Conservation (phyloP, 345 rosid genomes). For the Populus deltoides region DNA sequence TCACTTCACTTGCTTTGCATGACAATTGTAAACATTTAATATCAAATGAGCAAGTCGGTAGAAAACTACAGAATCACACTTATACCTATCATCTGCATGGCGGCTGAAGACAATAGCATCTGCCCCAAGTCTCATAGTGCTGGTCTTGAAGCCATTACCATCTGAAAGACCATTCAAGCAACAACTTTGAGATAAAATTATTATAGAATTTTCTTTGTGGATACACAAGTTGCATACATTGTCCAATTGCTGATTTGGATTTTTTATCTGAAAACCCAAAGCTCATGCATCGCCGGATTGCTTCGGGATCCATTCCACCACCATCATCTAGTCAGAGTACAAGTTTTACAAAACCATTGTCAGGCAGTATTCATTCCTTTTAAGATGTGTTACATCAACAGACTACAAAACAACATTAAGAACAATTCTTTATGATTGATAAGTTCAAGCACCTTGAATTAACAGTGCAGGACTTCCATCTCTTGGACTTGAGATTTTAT, state of each 20-base stretch:
- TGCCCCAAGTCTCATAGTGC: conserved; percentile 96
- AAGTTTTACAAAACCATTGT: conserved; percentile 2
- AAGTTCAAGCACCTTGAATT: conserved; percentile 57
- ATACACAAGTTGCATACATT: conserved; percentile 46
- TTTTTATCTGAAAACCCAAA: conserved; percentile 93
- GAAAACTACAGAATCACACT: conserved; percentile 6
- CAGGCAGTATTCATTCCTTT: conserved; percentile 4
- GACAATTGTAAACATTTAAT: neutral
- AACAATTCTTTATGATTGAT: too few species aligned
- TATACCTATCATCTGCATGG: conserved; percentile 56
- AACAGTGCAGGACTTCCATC: conserved; percentile 65
- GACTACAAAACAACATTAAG: neutral
- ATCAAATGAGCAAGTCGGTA: neutral
- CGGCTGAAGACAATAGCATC: conserved; percentile 89
- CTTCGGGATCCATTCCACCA: conserved; percentile 92
- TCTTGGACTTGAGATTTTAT: conserved; percentile 70
- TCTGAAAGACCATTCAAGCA: conserved; percentile 51
- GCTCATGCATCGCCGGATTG: conserved; percentile 82
- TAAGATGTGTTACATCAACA: conserved; percentile 6
- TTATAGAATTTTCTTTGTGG: conserved; percentile 14
- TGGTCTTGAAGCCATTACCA: conserved; percentile 98
- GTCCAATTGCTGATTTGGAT: conserved; percentile 75
- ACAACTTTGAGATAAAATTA: conserved; percentile 14
- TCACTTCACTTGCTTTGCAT: neutral
- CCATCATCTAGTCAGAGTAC: conserved; percentile 63